A percentile compares a stretch with the other conserved stretches of the same genome.
These are phyloP conservation scores for Copromyces sp. DNA, from an alignment of 495 filamentous ascomycete species.

Conservation along the genomic window DNA sequence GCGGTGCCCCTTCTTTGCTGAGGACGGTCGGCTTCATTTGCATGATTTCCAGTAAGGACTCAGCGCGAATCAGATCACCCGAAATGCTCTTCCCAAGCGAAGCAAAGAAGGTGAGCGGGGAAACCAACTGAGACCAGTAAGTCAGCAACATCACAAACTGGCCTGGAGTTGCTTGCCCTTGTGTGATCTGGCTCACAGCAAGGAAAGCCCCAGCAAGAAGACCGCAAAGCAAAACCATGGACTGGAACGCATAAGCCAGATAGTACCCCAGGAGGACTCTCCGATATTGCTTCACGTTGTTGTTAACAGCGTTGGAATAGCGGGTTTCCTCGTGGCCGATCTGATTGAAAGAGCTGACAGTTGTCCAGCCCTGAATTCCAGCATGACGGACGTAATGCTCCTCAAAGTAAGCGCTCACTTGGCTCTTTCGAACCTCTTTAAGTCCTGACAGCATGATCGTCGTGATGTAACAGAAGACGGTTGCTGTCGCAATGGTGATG, in stretches of 20 bases:
- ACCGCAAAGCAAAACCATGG: conserved; percentile 50
- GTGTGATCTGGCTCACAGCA: conserved; percentile 55
- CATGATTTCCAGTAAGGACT: conserved; percentile 62
- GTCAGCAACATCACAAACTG: conserved; percentile 59
- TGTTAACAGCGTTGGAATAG: conserved; percentile 42
- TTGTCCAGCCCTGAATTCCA: conserved; percentile 57
- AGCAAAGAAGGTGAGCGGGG: conserved; percentile 56
- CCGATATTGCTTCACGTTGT: conserved; percentile 30
- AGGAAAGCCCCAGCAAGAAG: conserved; percentile 53
- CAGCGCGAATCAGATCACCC: conserved; percentile 56
- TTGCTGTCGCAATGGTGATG: conserved; percentile 50
- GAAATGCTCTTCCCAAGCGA: conserved; percentile 48
- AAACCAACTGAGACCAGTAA: conserved; percentile 58
- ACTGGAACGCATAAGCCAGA: conserved; percentile 43
- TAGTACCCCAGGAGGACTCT: conserved; percentile 32
- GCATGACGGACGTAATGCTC: conserved; percentile 53
- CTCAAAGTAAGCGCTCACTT: conserved; percentile 36
- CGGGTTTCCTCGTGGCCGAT: conserved; percentile 52
- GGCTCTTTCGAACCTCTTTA: conserved; percentile 21
- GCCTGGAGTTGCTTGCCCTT: conserved; percentile 48
- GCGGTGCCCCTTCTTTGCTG: conserved; percentile 44
- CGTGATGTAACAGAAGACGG: conserved; percentile 54
- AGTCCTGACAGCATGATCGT: conserved; percentile 39
- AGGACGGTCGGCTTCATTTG: conserved; percentile 52
- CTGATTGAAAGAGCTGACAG: conserved; percentile 65